These are phyloP conservation scores for Amaranthus tricolor DNA, from an alignment of 179 eudicot species.

Conservation along the genomic window DNA sequence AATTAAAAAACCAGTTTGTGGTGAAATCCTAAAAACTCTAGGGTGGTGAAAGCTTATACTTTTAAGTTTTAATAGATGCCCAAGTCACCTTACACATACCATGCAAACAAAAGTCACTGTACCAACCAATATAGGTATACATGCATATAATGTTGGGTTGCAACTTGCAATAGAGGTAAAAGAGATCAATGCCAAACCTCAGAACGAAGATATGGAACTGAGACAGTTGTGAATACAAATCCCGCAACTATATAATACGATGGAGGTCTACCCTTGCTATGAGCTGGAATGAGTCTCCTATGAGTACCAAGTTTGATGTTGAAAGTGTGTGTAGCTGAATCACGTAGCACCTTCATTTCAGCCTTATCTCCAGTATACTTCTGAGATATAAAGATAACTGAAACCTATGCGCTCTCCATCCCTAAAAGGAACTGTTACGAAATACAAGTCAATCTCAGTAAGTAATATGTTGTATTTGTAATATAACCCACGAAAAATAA, in stretches of 20 bases:
- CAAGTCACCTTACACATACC: not conserved
- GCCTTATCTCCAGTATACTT: slow-evolving; percentile 87
- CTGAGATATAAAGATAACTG: slow-evolving; percentile 83
- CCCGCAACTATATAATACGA: slow-evolving; percentile 95
- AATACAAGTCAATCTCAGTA: slow-evolving; percentile 2
- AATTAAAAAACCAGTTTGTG: not conserved
- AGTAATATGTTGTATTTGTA: too few relatives aligned
- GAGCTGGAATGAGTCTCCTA: slow-evolving; percentile 71
- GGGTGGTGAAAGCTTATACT: not conserved
- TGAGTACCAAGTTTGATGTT: slow-evolving; percentile 63
- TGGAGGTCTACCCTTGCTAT: slow-evolving; percentile 86
- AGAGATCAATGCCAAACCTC: slow-evolving; percentile 50
- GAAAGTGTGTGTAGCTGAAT: slow-evolving; percentile 49
- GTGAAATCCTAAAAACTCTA: not conserved
- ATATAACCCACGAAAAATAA: too few relatives aligned
- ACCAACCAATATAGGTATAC: not conserved
- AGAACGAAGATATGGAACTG: slow-evolving; percentile 82
- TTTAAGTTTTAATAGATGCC: not conserved
- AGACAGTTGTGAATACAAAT: slow-evolving; percentile 80
- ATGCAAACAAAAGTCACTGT: not conserved
- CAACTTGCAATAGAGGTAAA: not conserved
- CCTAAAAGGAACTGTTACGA: slow-evolving; percentile 77
- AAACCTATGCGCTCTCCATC: slow-evolving; percentile 94
- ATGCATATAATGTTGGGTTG: not conserved
- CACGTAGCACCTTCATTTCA: slow-evolving; percentile 67